A percentile compares a stretch with the other conserved stretches of the same genome.
Evolutionary conservation across 257 asterid species (phyloP).

Genomic region (Solanum lignicaule): DNA sequence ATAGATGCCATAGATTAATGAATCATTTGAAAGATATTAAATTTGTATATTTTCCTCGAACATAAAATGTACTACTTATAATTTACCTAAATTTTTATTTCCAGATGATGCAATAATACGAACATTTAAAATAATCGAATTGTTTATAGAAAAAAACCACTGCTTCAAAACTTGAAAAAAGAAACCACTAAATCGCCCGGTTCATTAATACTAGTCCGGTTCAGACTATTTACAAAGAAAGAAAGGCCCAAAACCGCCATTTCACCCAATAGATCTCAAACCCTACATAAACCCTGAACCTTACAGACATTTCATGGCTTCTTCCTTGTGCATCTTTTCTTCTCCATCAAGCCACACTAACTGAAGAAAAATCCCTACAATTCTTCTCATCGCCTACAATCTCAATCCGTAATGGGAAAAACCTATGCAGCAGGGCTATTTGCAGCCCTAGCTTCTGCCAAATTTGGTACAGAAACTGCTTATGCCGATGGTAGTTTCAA

Average conservation of each 20-base stretch:
- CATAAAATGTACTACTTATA: not conserved
- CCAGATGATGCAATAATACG: not conserved
- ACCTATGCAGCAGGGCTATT: conserved; percentile 46
- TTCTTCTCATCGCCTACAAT: not conserved
- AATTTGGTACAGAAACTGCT: conserved; percentile 34
- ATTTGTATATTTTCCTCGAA: too few relatives aligned
- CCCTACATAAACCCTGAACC: conserved; percentile 36
- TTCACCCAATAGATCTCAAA: conserved; percentile 6
- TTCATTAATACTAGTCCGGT: not conserved
- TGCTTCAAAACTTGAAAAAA: not conserved
- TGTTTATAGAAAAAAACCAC: too few relatives aligned
- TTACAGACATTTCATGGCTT: not conserved
- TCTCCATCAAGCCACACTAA: not conserved
- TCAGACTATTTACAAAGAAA: not conserved
- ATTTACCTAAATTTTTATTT: not conserved
- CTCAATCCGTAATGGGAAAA: conserved; percentile 30
- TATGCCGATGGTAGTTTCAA: conserved; percentile 53
- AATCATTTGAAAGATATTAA: too few relatives aligned
- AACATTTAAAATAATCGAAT: not conserved
- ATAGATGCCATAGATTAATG: not conserved
- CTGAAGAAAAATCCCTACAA: not conserved
- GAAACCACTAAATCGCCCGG: not conserved
- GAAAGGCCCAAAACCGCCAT: not conserved
- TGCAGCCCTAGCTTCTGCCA: conserved; percentile 53
- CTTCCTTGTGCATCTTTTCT: not conserved